Percentiles rank a stretch among this genome's conserved stretches.
phyloP scores from a whole-genome alignment of 2,329 filamentous ascomycete genomes.

The Aspergillus novoparasiticus region DNA sequence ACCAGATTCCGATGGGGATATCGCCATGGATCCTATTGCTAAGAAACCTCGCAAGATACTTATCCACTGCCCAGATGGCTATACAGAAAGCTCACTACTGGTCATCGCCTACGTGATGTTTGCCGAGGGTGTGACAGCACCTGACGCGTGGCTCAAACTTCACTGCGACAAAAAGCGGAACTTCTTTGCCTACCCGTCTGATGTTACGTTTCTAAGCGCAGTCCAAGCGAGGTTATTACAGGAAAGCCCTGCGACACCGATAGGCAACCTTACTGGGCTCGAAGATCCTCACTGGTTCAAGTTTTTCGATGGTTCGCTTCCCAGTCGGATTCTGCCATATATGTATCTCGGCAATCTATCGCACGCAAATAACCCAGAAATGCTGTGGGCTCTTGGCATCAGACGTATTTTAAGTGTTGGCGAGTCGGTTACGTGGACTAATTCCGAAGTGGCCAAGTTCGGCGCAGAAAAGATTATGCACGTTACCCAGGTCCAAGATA shows the following conservation, averaged over 20 bases:
- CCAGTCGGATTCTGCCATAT: slow-evolving; percentile 85
- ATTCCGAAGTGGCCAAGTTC: slow-evolving; percentile 71
- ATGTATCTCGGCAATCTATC: slow-evolving; percentile 94
- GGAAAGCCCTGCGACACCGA: slow-evolving; percentile 37
- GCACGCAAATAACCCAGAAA: slow-evolving; percentile 89
- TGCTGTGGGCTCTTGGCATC: slow-evolving; percentile 80
- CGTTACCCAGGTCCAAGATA: slow-evolving; percentile 88
- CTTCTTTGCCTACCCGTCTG: slow-evolving; percentile 93
- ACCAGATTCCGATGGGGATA: slow-evolving; percentile 58
- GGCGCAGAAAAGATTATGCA: slow-evolving; percentile 75
- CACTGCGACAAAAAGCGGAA: slow-evolving; percentile 82
- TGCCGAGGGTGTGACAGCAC: slow-evolving; percentile 76
- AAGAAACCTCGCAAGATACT: slow-evolving; percentile 68
- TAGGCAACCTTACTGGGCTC: slow-evolving; percentile 27
- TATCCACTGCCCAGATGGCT: slow-evolving; percentile 93
- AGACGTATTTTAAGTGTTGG: slow-evolving; percentile 88
- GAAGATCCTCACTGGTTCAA: slow-evolving; percentile 75
- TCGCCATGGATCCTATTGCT: slow-evolving; percentile 50
- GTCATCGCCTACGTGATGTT: slow-evolving; percentile 93
- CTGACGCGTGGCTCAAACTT: slow-evolving; percentile 83
- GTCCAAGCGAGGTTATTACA: slow-evolving; percentile 76
- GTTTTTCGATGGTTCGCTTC: slow-evolving; percentile 84
- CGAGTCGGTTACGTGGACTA: slow-evolving; percentile 80
- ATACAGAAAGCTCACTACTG: slow-evolving; percentile 90
- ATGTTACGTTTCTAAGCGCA: slow-evolving; percentile 77